A percentile compares a stretch with the other conserved stretches of the same genome.
These are phyloP conservation scores for Microbotryum intermedium DNA, from an alignment of 1,284 basidiomycete species.

Conservation along the genomic window DNA sequence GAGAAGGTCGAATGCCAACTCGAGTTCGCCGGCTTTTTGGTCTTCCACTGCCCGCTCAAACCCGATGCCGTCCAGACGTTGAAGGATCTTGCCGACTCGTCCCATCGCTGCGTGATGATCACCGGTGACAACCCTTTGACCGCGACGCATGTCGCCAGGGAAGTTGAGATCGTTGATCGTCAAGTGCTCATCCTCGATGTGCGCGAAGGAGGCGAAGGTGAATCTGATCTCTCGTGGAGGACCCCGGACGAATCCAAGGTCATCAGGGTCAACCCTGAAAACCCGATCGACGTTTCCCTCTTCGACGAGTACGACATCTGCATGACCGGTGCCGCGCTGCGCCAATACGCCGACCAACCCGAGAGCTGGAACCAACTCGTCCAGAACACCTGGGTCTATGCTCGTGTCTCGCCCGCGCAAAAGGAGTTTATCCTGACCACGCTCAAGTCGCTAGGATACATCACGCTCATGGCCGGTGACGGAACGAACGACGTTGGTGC, in stretches of 20 bases:
- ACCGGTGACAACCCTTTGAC: constrained; percentile 95
- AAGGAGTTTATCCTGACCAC: constrained; percentile 88
- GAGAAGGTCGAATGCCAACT: constrained; percentile 69
- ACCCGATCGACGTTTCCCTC: constrained; percentile 65
- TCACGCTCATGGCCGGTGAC: constrained; percentile 91
- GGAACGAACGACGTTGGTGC: constrained; percentile 96
- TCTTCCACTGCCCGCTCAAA: constrained; percentile 94
- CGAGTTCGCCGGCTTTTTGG: constrained; percentile 79
- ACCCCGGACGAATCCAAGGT: constrained; percentile 82
- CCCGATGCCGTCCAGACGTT: constrained; percentile 78
- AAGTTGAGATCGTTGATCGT: constrained; percentile 91
- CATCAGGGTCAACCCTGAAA: constrained; percentile 66
- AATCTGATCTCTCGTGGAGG: constrained; percentile 42
- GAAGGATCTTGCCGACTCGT: constrained; percentile 87
- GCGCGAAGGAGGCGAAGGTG: constrained; percentile 64
- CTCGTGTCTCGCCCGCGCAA: constrained; percentile 87
- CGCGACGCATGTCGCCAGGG: constrained; percentile 82
- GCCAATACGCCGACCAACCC: constrained; percentile 57
- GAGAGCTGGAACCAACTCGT: constrained; percentile 67
- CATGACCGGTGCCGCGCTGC: constrained; percentile 82
- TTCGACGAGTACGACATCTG: constrained; percentile 86
- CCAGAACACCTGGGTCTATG: constrained; percentile 92
- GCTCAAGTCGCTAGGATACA: constrained; percentile 75
- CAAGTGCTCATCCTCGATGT: constrained; percentile 84
- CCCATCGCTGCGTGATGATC: constrained; percentile 94